These are phyloP conservation scores for Moesziomyces sp. DNA, from an alignment of 1,284 basidiomycete genomes.

Conservation along the genomic window DNA sequence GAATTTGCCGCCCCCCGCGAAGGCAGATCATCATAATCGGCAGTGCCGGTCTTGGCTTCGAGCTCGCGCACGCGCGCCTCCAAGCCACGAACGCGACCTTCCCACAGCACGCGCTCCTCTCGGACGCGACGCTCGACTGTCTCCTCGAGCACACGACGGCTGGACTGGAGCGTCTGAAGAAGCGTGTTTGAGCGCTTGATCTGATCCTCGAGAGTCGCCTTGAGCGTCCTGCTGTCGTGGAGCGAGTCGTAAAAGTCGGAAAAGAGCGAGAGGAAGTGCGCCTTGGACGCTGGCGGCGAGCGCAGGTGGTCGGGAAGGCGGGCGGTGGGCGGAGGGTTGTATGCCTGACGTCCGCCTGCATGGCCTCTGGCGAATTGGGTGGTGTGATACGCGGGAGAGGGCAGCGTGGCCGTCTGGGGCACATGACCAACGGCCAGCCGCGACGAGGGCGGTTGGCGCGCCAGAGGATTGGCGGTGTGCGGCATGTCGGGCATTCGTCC, in stretches of 20 bases:
- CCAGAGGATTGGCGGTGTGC: constrained; percentile 39
- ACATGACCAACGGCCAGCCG: constrained; percentile 41
- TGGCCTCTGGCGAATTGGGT: constrained; percentile 47
- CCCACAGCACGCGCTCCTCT: constrained; percentile 58
- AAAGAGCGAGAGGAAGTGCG: constrained; percentile 64
- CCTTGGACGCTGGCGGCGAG: constrained; percentile 55
- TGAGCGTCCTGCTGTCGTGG: constrained; percentile 63
- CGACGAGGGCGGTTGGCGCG: constrained; percentile 30
- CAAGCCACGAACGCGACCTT: constrained; percentile 50
- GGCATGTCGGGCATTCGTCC: constrained; percentile 43
- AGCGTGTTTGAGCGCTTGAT: constrained; percentile 63
- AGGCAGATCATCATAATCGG: constrained; percentile 19
- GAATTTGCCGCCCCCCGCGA: not conserved
- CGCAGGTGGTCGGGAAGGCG: constrained; percentile 54
- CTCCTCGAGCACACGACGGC: constrained; percentile 60
- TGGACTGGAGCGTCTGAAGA: constrained; percentile 64
- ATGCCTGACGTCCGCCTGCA: constrained; percentile 23
- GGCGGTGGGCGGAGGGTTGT: constrained; percentile 28
- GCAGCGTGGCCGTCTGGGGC: constrained; percentile 59
- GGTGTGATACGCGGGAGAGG: constrained; percentile 64
- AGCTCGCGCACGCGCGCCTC: constrained; percentile 53
- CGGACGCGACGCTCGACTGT: constrained; percentile 59
- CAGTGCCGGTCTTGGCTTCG: constrained; percentile 35
- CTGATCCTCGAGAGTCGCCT: constrained; percentile 65
- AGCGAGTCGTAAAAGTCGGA: constrained; percentile 65